Evolutionary conservation across 1,284 basidiomycete species (phyloP), one percentile per base, ranked within the genome.

Genomic region (Gomphus bonarii): DNA sequence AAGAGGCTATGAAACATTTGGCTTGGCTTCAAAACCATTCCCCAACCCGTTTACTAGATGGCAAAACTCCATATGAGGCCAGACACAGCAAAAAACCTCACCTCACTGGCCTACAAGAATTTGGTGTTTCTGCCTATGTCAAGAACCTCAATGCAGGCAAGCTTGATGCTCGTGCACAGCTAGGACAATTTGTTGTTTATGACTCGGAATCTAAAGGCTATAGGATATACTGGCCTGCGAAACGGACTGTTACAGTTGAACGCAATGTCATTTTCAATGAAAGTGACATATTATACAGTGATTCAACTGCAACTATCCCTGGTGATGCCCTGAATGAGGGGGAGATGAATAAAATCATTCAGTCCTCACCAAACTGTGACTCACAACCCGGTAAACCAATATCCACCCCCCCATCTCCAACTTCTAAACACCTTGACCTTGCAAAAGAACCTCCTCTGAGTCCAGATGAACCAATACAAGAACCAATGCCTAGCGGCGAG

Each of bases 1-100:
- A 28, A 28, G 25, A 28, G 25, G 25, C 25, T 28, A 28, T 66
- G 10, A 59, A 57, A 46, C 66, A 69, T 54, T 61, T 59, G 12
- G 56, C 64, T 9, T 73, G 67, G 65, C 28, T 74, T 3, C 60
- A 63, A 36, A 73, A 75, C 57, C 62, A 66, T 1, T 63, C 67
- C 1, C 61, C 66, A 3, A 68, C 67, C 9, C 52, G 58, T 0
- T 66, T 65, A 4, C 59, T 69, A 8, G 52, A 62, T n/a, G 63
- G 53, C 0, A 65, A 51, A 50, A 74, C 70, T 0, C 73, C 72
- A 0, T 65, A 62, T 30, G 65, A 73, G 50, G 50, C 50, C 0
- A 57, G 65, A 20, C 62, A 59, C 28, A 62, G 66, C 1, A 56
- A 58, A 43, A 71, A 70, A 53, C 73, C 73, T 0, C 63, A 73